A percentile compares a stretch with the other conserved stretches of the same genome.
phyloP scores from a whole-genome alignment of 352 stramenopile species.

The Phytophthora lateralis region DNA sequence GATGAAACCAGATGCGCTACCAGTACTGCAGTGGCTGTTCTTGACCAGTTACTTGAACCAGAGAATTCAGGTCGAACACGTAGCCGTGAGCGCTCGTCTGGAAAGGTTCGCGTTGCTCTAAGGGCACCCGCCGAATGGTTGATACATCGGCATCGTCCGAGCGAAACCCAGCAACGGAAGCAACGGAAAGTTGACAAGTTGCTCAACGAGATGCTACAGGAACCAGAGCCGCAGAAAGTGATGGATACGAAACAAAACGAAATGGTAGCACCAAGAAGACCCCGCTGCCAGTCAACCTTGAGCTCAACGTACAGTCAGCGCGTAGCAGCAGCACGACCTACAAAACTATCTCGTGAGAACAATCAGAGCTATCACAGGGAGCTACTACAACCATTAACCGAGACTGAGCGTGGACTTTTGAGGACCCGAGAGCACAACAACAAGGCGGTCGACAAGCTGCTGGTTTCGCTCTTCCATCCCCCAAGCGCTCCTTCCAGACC shows the following conservation, averaged over 20 bases:
- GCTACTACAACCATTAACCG: conserved; percentile 22
- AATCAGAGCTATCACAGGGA: conserved; percentile 17
- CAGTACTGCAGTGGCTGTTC: conserved; percentile 9
- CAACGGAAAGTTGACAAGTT: conserved; percentile 54
- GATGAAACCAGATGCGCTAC: not conserved
- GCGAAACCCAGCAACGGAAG: conserved; percentile 45
- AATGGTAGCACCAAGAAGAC: conserved; percentile 23
- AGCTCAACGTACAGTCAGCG: conserved; percentile 49
- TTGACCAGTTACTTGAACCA: conserved; percentile 23
- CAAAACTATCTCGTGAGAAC: conserved; percentile 13
- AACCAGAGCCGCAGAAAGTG: conserved; percentile 5
- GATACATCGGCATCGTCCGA: conserved; percentile 56
- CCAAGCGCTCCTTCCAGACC: conserved; percentile 14
- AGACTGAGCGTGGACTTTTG: conserved; percentile 39
- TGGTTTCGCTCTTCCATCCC: conserved; percentile 45
- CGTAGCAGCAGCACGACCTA: conserved; percentile 33
- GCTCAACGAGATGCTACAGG: conserved; percentile 35
- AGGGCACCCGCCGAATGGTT: conserved; percentile 60
- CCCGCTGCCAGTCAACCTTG: conserved; percentile 38
- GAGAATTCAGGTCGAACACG: conserved; percentile 10
- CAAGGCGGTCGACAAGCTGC: conserved; percentile 48
- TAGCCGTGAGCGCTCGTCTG: conserved; percentile 1
- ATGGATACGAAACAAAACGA: conserved; percentile 18
- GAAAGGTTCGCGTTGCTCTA: conserved; percentile 28
- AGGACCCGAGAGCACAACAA: conserved; percentile 45